These are phyloP conservation scores for Cryptosporidium ryanae DNA, from an alignment of 169 alveolate genomes.

Conservation along the genomic window DNA sequence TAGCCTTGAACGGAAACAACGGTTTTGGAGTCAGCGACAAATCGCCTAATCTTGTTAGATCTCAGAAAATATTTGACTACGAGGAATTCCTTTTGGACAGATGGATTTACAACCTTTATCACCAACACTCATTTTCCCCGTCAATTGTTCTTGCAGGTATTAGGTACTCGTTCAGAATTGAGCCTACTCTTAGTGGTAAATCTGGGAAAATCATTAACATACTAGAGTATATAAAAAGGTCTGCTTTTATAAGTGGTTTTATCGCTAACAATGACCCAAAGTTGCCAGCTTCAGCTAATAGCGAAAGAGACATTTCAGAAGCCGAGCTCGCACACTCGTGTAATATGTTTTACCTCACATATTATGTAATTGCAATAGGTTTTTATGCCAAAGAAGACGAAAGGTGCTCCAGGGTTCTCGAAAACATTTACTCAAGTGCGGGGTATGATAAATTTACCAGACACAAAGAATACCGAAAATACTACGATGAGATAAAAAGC, in stretches of 20 bases:
- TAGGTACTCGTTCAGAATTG: slow-evolving; percentile 53
- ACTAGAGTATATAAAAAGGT: neutral
- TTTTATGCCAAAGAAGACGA: neutral
- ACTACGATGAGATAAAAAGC: neutral
- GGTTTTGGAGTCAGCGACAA: slow-evolving; percentile 23
- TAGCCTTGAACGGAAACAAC: slow-evolving; percentile 5
- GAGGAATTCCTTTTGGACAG: slow-evolving; percentile 60
- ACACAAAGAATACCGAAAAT: neutral
- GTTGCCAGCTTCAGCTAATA: neutral
- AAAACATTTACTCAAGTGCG: neutral
- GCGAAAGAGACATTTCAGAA: slow-evolving; percentile 36
- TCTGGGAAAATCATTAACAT: neutral
- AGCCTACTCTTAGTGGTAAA: slow-evolving; percentile 51
- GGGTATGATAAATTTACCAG: neutral
- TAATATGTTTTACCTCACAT: slow-evolving; percentile 17
- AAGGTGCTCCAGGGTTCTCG: neutral
- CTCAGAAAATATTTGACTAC: slow-evolving; percentile 30
- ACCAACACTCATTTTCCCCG: slow-evolving; percentile 10
- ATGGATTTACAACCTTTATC: slow-evolving; percentile 52
- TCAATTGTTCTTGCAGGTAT: slow-evolving; percentile 44
- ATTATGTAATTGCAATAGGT: slow-evolving; percentile 33
- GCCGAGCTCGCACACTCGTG: slow-evolving; percentile 1
- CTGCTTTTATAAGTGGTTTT: slow-evolving; percentile 7
- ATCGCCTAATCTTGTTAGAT: slow-evolving; percentile 2
- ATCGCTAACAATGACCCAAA: neutral